Base-by-base conservation (phyloP, 2,329 filamentous ascomycete genomes). In the Fusarium chuoi region DNA sequence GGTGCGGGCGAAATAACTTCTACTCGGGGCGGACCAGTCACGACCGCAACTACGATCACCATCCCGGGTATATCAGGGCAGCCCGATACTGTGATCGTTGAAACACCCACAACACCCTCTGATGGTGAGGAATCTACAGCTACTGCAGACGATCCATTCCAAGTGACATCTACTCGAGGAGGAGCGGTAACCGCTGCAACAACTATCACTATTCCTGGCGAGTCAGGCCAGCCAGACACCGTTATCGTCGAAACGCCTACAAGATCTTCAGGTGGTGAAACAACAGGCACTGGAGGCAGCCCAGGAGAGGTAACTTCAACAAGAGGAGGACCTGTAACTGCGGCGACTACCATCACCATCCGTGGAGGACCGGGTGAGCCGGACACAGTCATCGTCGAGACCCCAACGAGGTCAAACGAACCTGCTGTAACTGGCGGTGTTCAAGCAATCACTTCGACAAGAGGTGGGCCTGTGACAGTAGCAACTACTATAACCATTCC, bases 341-440 rank as follows among this genome's bases (percentile, higher is more conserved):
- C 7, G 2, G 33, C 24, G 4, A 55, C 17, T 2, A 70, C 65
- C 1, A 35, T 55, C 5, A 58, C 54, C 1, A 58, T 69, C 7
- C 26, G 65, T 6, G 49, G 38, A 1, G n/a, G 22, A 1, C 26
- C 44, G 2, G 68, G 66, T 10, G 28, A 49, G 20, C 52, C 66
- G 7, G 66, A 69, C 2, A 70, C 52, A 0, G 33, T 70, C 6
- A 33, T 70, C 7, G 9, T 70, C 3, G 51, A 69, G 20, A 52
- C 30, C 10, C 22, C 48, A 26, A 26, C 48, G 4, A 26, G n/a
- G 8, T 52, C 48, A 24, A 24, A 12, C 9, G 30, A 52, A 13
- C 30, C 48, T 4, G 6, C n/a, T 2, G n/a, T 36, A 3, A 52
- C 30, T 15, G 48, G 30, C 2, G 30, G 48, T 26, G 30, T 52